Conservation (phyloP, 1,139 yeast genomes). For the Suhomyces terraborum region DNA sequence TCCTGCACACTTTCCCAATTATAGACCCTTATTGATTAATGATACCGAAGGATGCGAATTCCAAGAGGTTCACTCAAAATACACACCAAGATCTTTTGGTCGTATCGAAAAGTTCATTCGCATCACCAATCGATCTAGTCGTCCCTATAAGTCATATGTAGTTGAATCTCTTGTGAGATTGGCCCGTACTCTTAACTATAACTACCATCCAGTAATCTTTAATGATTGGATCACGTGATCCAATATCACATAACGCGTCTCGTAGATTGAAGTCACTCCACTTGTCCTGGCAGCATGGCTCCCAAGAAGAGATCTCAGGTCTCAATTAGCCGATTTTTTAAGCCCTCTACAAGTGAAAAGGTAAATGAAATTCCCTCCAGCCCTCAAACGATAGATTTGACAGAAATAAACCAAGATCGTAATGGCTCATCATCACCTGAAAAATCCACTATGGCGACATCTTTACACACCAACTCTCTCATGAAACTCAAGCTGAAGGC, state of each 20-base stretch:
- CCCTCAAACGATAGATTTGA: slow-evolving; percentile 1
- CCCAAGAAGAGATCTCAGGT: slow-evolving; percentile 22
- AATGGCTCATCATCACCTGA: not conserved
- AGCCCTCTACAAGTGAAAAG: not conserved
- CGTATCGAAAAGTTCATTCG: too few relatives aligned
- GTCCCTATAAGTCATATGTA: too few relatives aligned
- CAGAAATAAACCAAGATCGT: not conserved
- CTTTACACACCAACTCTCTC: too few relatives aligned
- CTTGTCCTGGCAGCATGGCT: slow-evolving; percentile 5
- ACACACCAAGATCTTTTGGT: too few relatives aligned
- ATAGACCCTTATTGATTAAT: too few relatives aligned
- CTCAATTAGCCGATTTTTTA: slow-evolving; percentile 33
- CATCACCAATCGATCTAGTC: too few relatives aligned
- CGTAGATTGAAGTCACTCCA: not conserved
- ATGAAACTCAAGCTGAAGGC: not conserved
- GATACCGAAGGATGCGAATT: too few relatives aligned
- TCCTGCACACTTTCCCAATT: too few relatives aligned
- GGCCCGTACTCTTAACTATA: too few relatives aligned
- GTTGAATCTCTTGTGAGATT: too few relatives aligned
- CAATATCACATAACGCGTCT: slow-evolving; percentile 5
- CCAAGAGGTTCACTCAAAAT: too few relatives aligned
- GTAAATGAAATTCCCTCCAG: not conserved
- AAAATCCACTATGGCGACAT: not conserved
- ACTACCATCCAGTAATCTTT: too few relatives aligned
- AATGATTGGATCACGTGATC: slow-evolving; percentile 10